A percentile compares a stretch with the other conserved stretches of the same genome.
These are phyloP conservation scores for Citrullus amarus DNA, from an alignment of 306 rosid species.

Conservation along the genomic window DNA sequence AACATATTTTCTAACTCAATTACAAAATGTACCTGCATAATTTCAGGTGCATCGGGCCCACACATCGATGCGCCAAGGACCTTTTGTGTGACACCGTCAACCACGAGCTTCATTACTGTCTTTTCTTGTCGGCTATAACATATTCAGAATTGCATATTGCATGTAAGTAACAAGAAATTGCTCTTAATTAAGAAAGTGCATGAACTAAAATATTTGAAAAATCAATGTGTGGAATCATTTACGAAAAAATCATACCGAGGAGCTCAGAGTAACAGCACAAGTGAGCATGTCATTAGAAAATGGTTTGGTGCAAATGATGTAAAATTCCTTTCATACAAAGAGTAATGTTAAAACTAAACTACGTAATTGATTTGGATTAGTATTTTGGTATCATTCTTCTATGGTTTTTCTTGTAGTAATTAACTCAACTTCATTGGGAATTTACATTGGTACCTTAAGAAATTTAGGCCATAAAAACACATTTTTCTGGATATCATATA, in stretches of 20 bases:
- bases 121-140: constrained; percentile 79
- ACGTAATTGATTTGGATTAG: not conserved
- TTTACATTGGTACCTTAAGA: not conserved
- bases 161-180: not conserved
- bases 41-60: constrained; percentile 95
- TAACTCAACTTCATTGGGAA: not conserved
- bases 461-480: not conserved
- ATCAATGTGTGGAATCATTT: not conserved
- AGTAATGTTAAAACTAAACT: not conserved
- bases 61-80: constrained; percentile 91
- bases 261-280: not conserved
- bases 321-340: not conserved
- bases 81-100: constrained; percentile 74
- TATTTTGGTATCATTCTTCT: not conserved
- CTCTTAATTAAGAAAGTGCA: not conserved
- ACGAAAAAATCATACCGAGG: not conserved
- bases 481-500: not conserved
- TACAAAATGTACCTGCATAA: constrained; percentile 56
- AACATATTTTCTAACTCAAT: not conserved
- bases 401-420: not conserved
- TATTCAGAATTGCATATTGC: not conserved
- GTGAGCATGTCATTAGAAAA: not conserved
- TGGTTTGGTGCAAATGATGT: not conserved
- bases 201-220: not conserved
- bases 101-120: constrained; percentile 84